These are phyloP conservation scores for Penicillium pancosmium DNA, from an alignment of 495 filamentous ascomycete genomes.

Conservation along the genomic window DNA sequence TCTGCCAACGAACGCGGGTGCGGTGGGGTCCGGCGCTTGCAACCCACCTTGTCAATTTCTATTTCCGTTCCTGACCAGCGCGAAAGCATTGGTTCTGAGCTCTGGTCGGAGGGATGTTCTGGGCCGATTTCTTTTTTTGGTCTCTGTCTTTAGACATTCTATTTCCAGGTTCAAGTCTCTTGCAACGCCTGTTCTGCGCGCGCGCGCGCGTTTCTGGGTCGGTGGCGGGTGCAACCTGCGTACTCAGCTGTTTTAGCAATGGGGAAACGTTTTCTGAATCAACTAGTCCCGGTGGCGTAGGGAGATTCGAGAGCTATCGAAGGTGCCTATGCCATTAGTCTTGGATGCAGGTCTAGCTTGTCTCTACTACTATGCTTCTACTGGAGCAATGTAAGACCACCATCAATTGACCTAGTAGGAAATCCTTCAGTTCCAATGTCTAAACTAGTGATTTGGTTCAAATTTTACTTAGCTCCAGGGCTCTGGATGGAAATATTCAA, in stretches of 20 bases:
- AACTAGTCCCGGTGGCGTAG: neutral
- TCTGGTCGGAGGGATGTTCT: neutral
- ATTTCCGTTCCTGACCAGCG: slow-evolving; percentile 7
- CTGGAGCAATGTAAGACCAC: too few species aligned
- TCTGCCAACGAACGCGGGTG: slow-evolving; percentile 4
- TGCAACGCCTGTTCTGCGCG: neutral
- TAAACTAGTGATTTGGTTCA: too few species aligned
- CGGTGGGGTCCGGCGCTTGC: slow-evolving; percentile 5
- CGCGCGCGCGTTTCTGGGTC: neutral
- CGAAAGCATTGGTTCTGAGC: slow-evolving; percentile 7
- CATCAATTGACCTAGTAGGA: too few species aligned
- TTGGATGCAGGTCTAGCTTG: neutral
- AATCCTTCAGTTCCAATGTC: too few species aligned
- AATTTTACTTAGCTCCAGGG: too few species aligned
- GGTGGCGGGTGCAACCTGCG: neutral
- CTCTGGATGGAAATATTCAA: too few species aligned
- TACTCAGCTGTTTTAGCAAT: neutral
- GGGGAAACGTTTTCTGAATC: neutral
- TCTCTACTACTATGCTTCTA: too few species aligned
- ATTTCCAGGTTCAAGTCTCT: slow-evolving; percentile 2
- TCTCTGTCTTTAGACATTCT: neutral
- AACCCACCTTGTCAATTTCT: neutral
- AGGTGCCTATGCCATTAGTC: neutral
- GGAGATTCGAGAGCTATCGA: neutral
- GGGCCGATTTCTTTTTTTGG: too few species aligned